Evolutionary conservation across 768 basidiomycete species (phyloP).

Genomic region (Lanmaoa pseudosensibilis): DNA sequence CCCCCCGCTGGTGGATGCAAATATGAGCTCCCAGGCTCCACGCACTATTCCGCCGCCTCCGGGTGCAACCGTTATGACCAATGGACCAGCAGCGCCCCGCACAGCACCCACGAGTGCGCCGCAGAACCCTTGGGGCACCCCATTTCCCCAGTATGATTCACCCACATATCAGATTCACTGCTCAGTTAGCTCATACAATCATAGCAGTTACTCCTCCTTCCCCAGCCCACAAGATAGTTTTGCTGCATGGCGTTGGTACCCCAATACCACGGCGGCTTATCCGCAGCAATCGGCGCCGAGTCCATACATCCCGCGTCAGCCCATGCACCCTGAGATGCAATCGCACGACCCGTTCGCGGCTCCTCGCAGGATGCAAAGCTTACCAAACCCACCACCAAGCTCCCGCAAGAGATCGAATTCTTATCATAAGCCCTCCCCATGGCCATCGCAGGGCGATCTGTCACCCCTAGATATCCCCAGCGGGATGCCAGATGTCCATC

Average conservation of each 20-base stretch:
- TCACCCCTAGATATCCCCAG: conserved; percentile 21
- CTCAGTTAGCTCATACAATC: conserved; percentile 1
- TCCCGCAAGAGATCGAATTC: conserved; percentile 5
- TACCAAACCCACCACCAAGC: background rate
- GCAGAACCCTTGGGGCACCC: conserved; percentile 16
- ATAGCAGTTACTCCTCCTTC: conserved; percentile 4
- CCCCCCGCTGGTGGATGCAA: conserved; percentile 27
- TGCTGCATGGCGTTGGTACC: conserved; percentile 4
- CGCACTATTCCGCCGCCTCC: conserved; percentile 27
- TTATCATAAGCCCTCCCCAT: conserved; percentile 6
- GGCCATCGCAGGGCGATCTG: conserved; percentile 20
- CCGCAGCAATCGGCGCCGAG: conserved; percentile 26
- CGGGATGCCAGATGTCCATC: conserved; percentile 19
- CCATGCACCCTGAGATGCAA: conserved; percentile 7
- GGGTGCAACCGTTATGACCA: conserved; percentile 16
- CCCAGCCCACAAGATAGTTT: conserved; percentile 19
- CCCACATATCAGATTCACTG: background rate
- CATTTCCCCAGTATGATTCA: conserved; percentile 17
- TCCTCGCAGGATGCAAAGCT: conserved; percentile 6
- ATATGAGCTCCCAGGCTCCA: background rate
- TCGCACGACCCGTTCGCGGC: conserved; percentile 10
- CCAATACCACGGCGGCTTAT: conserved; percentile 4
- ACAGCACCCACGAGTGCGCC: conserved; percentile 2
- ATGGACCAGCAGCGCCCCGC: conserved; percentile 12
- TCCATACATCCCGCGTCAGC: conserved; percentile 32